Evolutionary conservation across 2,329 filamentous ascomycete genomes (phyloP).

Genomic region (Trichoderma koningii): DNA sequence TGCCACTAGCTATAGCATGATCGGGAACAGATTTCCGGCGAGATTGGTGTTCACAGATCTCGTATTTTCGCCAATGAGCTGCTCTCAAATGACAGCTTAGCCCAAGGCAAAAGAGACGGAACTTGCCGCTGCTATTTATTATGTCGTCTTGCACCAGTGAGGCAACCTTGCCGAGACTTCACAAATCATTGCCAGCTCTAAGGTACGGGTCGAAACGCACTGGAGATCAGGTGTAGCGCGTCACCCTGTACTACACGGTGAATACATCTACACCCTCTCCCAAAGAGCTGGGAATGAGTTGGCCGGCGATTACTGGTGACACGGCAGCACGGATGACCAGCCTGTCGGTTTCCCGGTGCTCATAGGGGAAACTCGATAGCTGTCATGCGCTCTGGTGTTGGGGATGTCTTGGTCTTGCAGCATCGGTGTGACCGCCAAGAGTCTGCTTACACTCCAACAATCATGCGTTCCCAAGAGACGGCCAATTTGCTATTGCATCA

Average conservation of each 20-base stretch:
- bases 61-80: not conserved
- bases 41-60: not conserved
- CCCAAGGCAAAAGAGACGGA: not conserved
- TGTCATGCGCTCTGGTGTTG: not conserved
- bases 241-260: not conserved
- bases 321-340: conserved; percentile 6
- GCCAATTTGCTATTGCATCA: not conserved
- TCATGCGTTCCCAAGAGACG: not conserved
- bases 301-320: conserved; percentile 5
- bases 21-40: not conserved
- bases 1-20: not conserved
- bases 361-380: not conserved
- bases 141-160: not conserved
- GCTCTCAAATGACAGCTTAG: not conserved
- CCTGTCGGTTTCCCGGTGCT: conserved; percentile 2
- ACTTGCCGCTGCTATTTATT: not conserved
- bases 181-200: not conserved
- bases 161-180: not conserved
- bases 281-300: conserved; percentile 1
- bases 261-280: conserved; percentile 9
- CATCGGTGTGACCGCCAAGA: conserved; percentile 13
- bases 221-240: not conserved
- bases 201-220: not conserved
- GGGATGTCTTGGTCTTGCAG: conserved; percentile 18
- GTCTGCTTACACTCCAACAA: not conserved